A percentile compares a stretch with the other conserved stretches of the same genome.
Conservation (phyloP, 2,329 filamentous ascomycete species). For the Fusarium setosum region DNA sequence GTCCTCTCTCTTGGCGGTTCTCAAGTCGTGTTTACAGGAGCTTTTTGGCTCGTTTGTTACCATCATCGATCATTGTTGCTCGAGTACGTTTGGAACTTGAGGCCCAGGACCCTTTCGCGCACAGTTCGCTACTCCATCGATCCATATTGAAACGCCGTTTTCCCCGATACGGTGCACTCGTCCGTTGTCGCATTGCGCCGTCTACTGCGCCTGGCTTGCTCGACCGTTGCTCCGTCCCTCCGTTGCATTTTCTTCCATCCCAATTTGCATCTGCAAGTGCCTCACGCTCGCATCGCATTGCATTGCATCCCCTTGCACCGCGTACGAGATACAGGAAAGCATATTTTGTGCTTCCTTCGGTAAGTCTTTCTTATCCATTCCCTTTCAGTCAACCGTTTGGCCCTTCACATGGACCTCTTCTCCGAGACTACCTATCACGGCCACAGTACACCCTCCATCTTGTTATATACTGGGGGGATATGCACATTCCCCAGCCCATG, state of each 20-base stretch:
- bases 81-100: slow-evolving; percentile 6
- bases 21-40: slow-evolving; percentile 6
- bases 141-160: slow-evolving; percentile 18
- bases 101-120: slow-evolving; percentile 9
- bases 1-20: neutral
- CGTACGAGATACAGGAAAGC: slow-evolving; percentile 22
- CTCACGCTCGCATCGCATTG: slow-evolving; percentile 14
- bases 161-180: slow-evolving; percentile 35
- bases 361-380: slow-evolving; percentile 10
- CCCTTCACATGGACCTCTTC: neutral
- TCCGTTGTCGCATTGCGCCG: slow-evolving; percentile 38
- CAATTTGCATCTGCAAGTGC: slow-evolving; percentile 12
- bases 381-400: slow-evolving; percentile 1
- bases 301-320: slow-evolving; percentile 26
- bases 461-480: slow-evolving; percentile 11
- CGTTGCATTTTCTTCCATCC: slow-evolving; percentile 17
- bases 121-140: slow-evolving; percentile 3
- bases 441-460: slow-evolving; percentile 24
- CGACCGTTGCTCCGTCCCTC: slow-evolving; percentile 29
- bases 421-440: slow-evolving; percentile 2
- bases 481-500: slow-evolving; percentile 15
- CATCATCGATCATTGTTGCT: neutral
- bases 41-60: slow-evolving; percentile 17
- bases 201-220: slow-evolving; percentile 20
- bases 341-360: slow-evolving; percentile 28